phyloP scores from a whole-genome alignment of 768 basidiomycete species.

The Tylopilus vinaceipallidus region DNA sequence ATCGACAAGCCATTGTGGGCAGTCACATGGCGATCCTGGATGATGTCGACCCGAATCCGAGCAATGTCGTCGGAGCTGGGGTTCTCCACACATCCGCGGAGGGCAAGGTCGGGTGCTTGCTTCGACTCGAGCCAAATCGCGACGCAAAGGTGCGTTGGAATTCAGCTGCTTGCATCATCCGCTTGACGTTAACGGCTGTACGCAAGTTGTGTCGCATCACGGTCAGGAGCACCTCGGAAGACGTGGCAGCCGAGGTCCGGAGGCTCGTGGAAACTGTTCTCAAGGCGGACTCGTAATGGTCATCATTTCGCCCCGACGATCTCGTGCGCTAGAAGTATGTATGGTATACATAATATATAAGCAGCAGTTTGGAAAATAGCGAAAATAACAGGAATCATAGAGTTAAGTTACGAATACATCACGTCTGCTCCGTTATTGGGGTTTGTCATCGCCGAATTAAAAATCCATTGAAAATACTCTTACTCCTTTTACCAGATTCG shows the following conservation, averaged over 20 bases:
- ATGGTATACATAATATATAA: slow-evolving; percentile 28
- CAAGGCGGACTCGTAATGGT: slow-evolving; percentile 22
- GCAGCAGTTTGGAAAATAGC: slow-evolving; percentile 5
- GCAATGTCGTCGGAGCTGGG: slow-evolving; percentile 92
- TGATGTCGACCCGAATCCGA: slow-evolving; percentile 91
- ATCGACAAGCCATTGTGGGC: slow-evolving; percentile 77
- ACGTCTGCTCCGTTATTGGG: neutral
- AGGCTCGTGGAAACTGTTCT: slow-evolving; percentile 45
- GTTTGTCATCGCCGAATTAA: slow-evolving; percentile 35
- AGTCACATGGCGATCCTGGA: slow-evolving; percentile 74
- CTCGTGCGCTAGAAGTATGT: slow-evolving; percentile 11
- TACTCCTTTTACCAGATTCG: slow-evolving; percentile 33
- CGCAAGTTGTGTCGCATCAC: slow-evolving; percentile 86
- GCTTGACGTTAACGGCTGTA: neutral
- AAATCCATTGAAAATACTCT: slow-evolving; percentile 41
- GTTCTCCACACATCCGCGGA: slow-evolving; percentile 88
- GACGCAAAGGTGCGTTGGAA: slow-evolving; percentile 78
- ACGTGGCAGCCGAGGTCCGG: slow-evolving; percentile 73
- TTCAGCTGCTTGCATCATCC: neutral
- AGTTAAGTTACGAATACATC: neutral
- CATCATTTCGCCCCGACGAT: neutral
- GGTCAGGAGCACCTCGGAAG: slow-evolving; percentile 91
- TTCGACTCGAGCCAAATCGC: slow-evolving; percentile 91
- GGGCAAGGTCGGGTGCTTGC: slow-evolving; percentile 93
- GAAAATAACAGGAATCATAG: neutral